Evolutionary conservation across 2,329 filamentous ascomycete genomes (phyloP), one percentile per base, ranked within the genome.

Genomic region (Diaporthe nobilis): DNA sequence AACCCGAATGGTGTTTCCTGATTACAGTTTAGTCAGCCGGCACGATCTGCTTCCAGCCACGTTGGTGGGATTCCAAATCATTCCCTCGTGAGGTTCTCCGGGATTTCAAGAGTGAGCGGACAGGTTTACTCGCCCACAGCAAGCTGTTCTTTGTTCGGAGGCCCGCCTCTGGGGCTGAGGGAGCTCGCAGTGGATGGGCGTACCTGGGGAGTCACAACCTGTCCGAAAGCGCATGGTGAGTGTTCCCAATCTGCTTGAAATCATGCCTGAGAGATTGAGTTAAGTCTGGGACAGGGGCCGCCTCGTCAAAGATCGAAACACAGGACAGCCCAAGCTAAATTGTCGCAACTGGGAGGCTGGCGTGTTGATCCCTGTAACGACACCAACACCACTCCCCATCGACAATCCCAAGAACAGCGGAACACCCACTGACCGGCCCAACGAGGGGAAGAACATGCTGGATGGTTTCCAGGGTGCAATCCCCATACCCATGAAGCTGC

Each of bases 311-410:
- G 93, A 97, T 80, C 91, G 89, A 79, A 85, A 83, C 10, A 93
- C 91, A 3, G 92, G 92, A 77, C 84, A 90, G 77, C 90, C 92
- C 17, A 98, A 95, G 83, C 88, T 98, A 77, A 95, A 90, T 77
- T 95, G 94, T 83, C 92, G 94, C 73, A 99, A 98, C 83, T 98
- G 96, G 96, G 97, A 98, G 85, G 98, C 95, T 81, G 97, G 97
- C 49, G 94, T 99, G 1, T 80, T 98, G 34, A 82, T 98, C 55
- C 92, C 92, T 13, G 86, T 94, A 34, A 39, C 51, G 80, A 78
- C 57, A 74, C 81, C 71, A 77, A 77, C 47, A 63, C 61, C 75
- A 76, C 65, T 77, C 55, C 28, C 71, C 72, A 77, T 72, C 77
- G 20, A 63, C 7, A 15, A 55, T 25, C 22, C 47, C 58, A 65